Evolutionary conservation across 331 rosid genomes (phyloP).

Genomic region (Rosa hybrid): DNA sequence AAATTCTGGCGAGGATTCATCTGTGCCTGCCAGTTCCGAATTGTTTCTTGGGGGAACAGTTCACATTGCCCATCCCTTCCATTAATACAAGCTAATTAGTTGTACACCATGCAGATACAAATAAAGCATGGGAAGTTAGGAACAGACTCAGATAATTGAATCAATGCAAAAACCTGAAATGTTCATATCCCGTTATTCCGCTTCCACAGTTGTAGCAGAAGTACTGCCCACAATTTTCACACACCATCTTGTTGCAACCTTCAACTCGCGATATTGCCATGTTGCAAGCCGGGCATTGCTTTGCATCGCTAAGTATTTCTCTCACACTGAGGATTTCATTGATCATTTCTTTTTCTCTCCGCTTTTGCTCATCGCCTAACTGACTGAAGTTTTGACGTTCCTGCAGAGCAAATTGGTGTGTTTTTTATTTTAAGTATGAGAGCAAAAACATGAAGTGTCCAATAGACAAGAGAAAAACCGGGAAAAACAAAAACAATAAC

Average conservation of each 20-base stretch:
- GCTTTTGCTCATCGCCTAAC: conserved; percentile 55
- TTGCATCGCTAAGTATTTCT: conserved; percentile 75
- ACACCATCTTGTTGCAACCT: conserved; percentile 95
- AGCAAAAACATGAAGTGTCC: conserved; percentile 7
- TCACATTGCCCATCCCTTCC: conserved; percentile 71
- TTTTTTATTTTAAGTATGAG: background rate
- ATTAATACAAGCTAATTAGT: conserved; percentile 22
- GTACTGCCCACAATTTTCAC: conserved; percentile 69
- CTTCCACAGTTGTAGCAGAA: conserved; percentile 87
- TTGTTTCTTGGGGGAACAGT: conserved; percentile 64
- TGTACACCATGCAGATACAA: conserved; percentile 14
- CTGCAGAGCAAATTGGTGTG: conserved; percentile 35
- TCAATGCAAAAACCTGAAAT: conserved; percentile 58
- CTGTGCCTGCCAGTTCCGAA: conserved; percentile 61
- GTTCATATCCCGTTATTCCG: conserved; percentile 63
- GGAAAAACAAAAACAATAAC: background rate
- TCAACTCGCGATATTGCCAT: conserved; percentile 78
- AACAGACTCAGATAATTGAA: conserved; percentile 15
- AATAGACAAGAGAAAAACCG: background rate
- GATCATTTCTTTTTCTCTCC: conserved; percentile 64
- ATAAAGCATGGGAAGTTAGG: conserved; percentile 7
- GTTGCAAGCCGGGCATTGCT: conserved; percentile 82
- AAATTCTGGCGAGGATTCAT: conserved; percentile 58
- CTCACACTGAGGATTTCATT: conserved; percentile 76
- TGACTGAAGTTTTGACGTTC: conserved; percentile 78